Evolutionary conservation across 768 basidiomycete genomes (phyloP), one percentile per base, ranked within the genome.

Genomic region (Amanita exitialis): DNA sequence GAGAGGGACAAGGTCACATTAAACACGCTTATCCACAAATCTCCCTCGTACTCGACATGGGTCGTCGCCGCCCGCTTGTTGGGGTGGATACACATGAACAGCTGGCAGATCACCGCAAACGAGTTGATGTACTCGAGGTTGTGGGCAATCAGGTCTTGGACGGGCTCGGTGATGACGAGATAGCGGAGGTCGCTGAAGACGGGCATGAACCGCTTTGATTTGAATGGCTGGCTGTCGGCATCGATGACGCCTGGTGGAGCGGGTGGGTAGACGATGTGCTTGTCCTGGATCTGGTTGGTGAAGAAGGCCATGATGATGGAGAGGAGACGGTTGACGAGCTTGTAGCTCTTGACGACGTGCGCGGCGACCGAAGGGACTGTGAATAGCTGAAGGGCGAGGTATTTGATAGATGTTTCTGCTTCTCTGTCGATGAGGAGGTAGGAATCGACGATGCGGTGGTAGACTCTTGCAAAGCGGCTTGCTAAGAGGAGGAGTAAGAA

Each of bases 21-120:
- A 67, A 98, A 98, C 12, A 96, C 90, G 58, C 85, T 89, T 55
- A 96, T 90, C 95, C 94, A 96, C 16, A 86, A 86, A 57, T 99
- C 96, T 27, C 87, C 86, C 69, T 99, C 96, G 68, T 89, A 99
- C 65, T 97, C 95, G 58, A 99, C 81, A 58, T 98, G 96, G 47
- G 72, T 84, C 25, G 78, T 76, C 4, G 75, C 80, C 16, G 86
- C 90, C 15, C 95, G 80, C 58, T 83, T 82, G 65, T 93, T 92
- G 2, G 93, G 85, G 61, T 95, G 93, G 61, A 97, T 77, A 56
- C 89, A 90, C 80, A 90, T 88, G 73, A 98, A 99, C 39, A 97
- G 70, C 56, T 85, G 80, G 65, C 93, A 86, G 6, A 90, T 85
- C 49, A 77, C 72, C 8, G 84, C 76, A 56, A 94, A 86, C 47